Evolutionary conservation across 768 basidiomycete genomes (phyloP), one percentile per base, ranked within the genome.

Genomic region (Tulasnella sp.): DNA sequence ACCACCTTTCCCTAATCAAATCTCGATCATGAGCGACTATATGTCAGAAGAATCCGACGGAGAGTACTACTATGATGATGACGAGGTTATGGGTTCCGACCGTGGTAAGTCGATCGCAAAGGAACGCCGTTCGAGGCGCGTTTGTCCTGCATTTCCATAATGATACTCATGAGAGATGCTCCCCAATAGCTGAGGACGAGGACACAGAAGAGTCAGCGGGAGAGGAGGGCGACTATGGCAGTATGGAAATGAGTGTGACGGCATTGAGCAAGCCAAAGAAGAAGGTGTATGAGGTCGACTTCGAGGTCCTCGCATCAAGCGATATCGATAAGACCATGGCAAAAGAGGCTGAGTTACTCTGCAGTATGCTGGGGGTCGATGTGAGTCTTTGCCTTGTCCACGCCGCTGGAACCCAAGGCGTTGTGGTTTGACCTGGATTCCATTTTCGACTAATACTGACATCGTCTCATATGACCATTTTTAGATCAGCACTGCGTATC

Each of bases 231-330:
- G 79, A 80, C 71, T 44, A 75, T 76, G 79, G 61, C 42, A 69
- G 75, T 26, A 73, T 72, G 57, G 79, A 80, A 40, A 79, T 79
- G 70, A 79, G 78, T 73, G 51, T 76, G n/a, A 32, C 76, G 91
- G 92, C 83, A 90, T 91, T 84, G 90, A 83, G 86, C 5, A 91
- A 90, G 82, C 86, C 86, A 67, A 88, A 88, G 81, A 87, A 83
- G 80, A 93, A 93, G 85, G 84, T 90, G 2, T 98, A 95, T 82
- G 94, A 98, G 82, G 89, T 98, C 61, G 91, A 94, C n/a, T 93
- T 91, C 83, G 90, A 92, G 78, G 88, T 91, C 16, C 89, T 96
- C 73, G 89, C 88, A 77, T 90, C 93, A 82, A 81, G 84, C 6
- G 90, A 91, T 32, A 90, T 99, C 74, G 91, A 93, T 86, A 89